Base-by-base conservation (phyloP, 108 stramenopile genomes). In the Phaeodactylum tricornutum region DNA sequence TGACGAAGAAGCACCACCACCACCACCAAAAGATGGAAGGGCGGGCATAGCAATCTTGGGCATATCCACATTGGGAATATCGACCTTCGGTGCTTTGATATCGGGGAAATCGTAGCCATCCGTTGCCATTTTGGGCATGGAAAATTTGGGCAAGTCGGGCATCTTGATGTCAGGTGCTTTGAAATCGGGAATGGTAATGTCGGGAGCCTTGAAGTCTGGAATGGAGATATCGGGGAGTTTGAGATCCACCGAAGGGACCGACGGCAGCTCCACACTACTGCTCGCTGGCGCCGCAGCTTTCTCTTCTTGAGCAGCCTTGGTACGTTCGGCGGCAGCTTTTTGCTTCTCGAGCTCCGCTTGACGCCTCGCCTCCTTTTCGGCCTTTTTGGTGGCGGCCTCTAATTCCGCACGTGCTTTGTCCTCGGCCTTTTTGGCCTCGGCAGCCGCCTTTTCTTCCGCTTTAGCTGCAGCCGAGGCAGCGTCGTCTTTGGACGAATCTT, bases 401-500 rank as follows among this genome's bases (percentile, higher is more conserved):
- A n/a, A n/a, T n/a, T n/a, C n/a, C n/a, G n/a, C n/a, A n/a, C n/a
- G n/a, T 35, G 51, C 57, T 33, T 64, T 57, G 23, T 65, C 67
- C 39, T 67, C 75, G n/a, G 58, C 49, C 25, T 62, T 63, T 36
- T 71, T 61, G 3, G 66, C 73, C 30, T 54, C 52, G 26, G 65
- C 72, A 28, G 65, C 77, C 12, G 66, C 62, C 54, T 68, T 72
- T 27, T 71, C 72, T 17, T 71, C 66, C 21, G 66, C 72, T 29
- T 60, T 75, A 20, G 53, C 66, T 33, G 62, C 70, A 32, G 70
- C 70, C 29, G 55, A 50, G 15, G 59, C 67, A 14, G 29, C 50
- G 23, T 71, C 58, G 29, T 59, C 62, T 21, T 44, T 36, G 14
- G 56, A 47, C 14, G 77, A 42, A 25, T 61, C 53, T 21, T 43